Evolutionary conservation across 345 rosid genomes (phyloP).

Genomic region (Hibiscus syriacus): DNA sequence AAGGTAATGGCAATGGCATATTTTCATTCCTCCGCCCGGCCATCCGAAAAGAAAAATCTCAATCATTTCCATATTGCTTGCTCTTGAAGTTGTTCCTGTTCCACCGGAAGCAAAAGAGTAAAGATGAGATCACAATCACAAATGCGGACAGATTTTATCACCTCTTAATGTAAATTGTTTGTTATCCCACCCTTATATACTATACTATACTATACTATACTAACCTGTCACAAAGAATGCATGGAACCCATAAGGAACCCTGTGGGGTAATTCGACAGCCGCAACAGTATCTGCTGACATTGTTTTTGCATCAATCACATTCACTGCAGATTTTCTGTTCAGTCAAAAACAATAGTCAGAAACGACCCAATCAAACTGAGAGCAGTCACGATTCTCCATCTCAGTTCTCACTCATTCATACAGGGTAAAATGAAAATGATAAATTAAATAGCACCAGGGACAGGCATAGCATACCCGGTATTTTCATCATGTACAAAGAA

Average conservation of each 20-base stretch:
- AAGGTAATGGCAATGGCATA: background rate
- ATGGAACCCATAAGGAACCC: slow-evolving; percentile 92
- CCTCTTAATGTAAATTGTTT: background rate
- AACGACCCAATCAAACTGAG: background rate
- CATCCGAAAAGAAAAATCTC: background rate
- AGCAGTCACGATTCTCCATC: background rate
- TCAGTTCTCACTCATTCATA: background rate
- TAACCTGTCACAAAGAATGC: slow-evolving; percentile 85
- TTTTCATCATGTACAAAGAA: slow-evolving; percentile 83
- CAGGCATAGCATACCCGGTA: slow-evolving; percentile 51
- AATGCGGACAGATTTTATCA: background rate
- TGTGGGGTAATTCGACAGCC: slow-evolving; percentile 77
- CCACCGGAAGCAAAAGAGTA: slow-evolving; percentile 4
- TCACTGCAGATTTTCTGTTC: slow-evolving; percentile 70
- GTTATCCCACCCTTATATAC: background rate
- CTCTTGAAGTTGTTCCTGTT: slow-evolving; percentile 78
- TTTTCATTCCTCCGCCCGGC: background rate
- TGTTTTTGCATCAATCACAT: slow-evolving; percentile 84
- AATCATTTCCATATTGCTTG: slow-evolving; percentile 22
- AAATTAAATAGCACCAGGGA: background rate
- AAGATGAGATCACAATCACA: background rate
- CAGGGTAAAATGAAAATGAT: background rate
- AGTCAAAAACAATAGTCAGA: background rate
- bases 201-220: slow-evolving; percentile 29
- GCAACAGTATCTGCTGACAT: slow-evolving; percentile 96